phyloP scores from a whole-genome alignment of 257 asterid species.

The Nicotiana tabacum region DNA sequence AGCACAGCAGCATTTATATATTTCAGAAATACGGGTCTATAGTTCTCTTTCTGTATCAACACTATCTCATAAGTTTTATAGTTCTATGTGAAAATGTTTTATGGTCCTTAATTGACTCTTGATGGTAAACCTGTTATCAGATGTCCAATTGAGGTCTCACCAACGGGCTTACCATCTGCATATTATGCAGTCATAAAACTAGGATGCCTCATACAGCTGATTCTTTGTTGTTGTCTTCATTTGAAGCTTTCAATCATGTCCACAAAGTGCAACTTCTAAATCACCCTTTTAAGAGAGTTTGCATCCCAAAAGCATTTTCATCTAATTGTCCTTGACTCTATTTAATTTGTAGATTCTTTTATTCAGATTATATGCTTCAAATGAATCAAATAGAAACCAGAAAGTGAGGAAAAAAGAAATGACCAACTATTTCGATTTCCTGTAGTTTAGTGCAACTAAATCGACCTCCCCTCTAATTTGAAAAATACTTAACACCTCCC shows the following conservation, averaged over 20 bases:
- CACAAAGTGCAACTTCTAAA: background rate
- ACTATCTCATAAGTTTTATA: background rate
- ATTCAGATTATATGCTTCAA: background rate
- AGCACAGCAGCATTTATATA: background rate
- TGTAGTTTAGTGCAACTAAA: background rate
- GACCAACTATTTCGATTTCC: background rate
- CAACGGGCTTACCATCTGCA: background rate
- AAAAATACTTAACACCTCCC: background rate
- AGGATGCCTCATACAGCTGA: background rate
- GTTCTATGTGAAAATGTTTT: background rate
- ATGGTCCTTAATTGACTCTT: background rate
- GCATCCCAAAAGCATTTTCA: background rate
- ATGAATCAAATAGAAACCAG: background rate
- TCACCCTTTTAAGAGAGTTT: background rate
- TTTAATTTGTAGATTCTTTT: background rate
- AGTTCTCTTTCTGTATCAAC: background rate
- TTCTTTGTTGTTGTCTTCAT: background rate
- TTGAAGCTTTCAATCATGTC: background rate
- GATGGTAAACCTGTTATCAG: background rate
- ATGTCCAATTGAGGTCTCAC: background rate
- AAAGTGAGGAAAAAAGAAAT: background rate
- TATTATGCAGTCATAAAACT: background rate
- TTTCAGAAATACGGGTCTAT: background rate
- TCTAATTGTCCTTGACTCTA: background rate
- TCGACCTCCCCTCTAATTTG: background rate